Percentiles rank a stretch among this genome's conserved stretches.
Conservation (phyloP, 2,329 filamentous ascomycete genomes). For the Diaporthe ampelina region DNA sequence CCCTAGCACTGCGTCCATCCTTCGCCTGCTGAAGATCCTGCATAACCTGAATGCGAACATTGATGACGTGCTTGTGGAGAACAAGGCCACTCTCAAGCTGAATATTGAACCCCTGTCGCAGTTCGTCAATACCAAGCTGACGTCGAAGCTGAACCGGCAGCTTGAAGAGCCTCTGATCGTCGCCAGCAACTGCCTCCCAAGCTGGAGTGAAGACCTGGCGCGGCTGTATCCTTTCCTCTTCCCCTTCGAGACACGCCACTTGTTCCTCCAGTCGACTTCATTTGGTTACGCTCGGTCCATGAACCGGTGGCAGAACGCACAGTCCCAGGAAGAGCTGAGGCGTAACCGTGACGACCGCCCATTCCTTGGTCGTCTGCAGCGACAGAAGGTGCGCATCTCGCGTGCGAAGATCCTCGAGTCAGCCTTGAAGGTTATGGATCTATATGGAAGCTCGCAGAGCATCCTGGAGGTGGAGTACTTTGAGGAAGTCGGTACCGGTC, state of each 20-base stretch:
- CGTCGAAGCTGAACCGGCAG: conserved; percentile 96
- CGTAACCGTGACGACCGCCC: conserved; percentile 91
- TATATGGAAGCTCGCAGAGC: conserved; percentile 96
- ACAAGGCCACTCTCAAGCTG: conserved; percentile 77
- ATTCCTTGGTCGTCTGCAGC: conserved; percentile 90
- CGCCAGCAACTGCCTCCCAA: conserved; percentile 94
- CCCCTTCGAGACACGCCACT: conserved; percentile 95
- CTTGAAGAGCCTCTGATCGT: conserved; percentile 97
- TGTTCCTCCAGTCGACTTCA: conserved; percentile 97
- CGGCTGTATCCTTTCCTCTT: conserved; percentile 97
- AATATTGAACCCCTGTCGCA: conserved; percentile 89
- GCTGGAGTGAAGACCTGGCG: conserved; percentile 95
- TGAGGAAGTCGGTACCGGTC: conserved; percentile 95
- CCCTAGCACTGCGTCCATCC: conserved; percentile 86
- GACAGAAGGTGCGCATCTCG: conserved; percentile 98
- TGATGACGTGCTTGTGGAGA: conserved; percentile 88
- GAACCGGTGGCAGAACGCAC: conserved; percentile 95
- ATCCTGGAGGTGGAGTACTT: conserved; percentile 98
- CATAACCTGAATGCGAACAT: conserved; percentile 95
- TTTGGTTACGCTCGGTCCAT: conserved; percentile 98
- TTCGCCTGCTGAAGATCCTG: conserved; percentile 88
- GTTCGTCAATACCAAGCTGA: conserved; percentile 98
- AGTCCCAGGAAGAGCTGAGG: conserved; percentile 83
- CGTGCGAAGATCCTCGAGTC: conserved; percentile 95
- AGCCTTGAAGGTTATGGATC: conserved; percentile 97